phyloP scores from a whole-genome alignment of 2,329 filamentous ascomycete genomes.

The Pseudocercospora ulei region DNA sequence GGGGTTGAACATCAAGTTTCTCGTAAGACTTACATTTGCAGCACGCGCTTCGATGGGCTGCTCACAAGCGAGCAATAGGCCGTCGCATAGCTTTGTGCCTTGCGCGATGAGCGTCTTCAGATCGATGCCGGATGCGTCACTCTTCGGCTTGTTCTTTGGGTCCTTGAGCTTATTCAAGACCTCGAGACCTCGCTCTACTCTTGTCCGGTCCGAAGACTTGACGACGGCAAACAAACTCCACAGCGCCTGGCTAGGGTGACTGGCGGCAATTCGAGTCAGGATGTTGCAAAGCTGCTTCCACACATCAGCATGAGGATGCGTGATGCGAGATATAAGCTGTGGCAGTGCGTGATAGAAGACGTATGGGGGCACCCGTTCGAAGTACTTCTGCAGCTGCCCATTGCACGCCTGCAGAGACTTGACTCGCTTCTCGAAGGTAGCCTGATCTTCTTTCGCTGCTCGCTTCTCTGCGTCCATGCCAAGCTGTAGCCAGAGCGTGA shows the following conservation, averaged over 20 bases:
- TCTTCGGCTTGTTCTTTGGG: slow-evolving; percentile 48
- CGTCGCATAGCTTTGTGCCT: slow-evolving; percentile 73
- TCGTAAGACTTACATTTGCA: slow-evolving; percentile 62
- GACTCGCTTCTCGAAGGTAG: slow-evolving; percentile 44
- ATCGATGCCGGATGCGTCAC: slow-evolving; percentile 48
- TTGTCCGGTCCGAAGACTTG: slow-evolving; percentile 65
- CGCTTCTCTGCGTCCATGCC: slow-evolving; percentile 55
- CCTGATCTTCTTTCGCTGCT: slow-evolving; percentile 40
- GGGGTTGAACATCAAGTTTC: slow-evolving; percentile 73
- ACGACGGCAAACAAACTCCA: slow-evolving; percentile 86
- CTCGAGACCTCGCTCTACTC: slow-evolving; percentile 46
- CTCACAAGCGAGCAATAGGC: slow-evolving; percentile 70
- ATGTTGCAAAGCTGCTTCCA: slow-evolving; percentile 68
- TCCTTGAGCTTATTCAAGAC: slow-evolving; percentile 39
- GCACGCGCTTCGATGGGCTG: slow-evolving; percentile 63
- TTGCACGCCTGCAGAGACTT: slow-evolving; percentile 62
- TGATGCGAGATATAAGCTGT: slow-evolving; percentile 92
- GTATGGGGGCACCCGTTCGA: slow-evolving; percentile 60
- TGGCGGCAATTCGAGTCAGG: slow-evolving; percentile 72
- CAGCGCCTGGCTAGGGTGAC: slow-evolving; percentile 81
- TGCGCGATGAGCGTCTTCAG: slow-evolving; percentile 62
- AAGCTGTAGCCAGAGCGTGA: slow-evolving; percentile 91
- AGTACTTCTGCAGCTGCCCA: slow-evolving; percentile 67
- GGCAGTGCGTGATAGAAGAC: slow-evolving; percentile 76
- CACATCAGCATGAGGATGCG: slow-evolving; percentile 68